phyloP scores from a whole-genome alignment of 176 grass and related monocot species.

The Ampelocalamus luodianensis region DNA sequence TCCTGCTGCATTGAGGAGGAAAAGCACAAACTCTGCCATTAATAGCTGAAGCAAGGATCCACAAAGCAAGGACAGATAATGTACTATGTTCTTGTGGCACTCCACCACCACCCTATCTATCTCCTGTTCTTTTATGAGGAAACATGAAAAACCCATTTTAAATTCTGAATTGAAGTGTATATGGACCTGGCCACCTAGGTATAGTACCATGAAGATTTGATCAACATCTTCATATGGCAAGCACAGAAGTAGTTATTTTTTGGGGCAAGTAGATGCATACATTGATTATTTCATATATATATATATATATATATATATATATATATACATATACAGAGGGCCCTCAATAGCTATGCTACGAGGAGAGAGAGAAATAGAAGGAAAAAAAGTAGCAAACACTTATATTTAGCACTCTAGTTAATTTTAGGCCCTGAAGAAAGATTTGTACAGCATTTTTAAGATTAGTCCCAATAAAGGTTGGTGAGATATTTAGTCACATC shows the following conservation, averaged over 20 bases:
- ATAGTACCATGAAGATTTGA: constrained; percentile 41
- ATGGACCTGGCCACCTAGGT: background rate
- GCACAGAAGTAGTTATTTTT: background rate
- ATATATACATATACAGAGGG: background rate
- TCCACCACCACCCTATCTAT: constrained; percentile 11
- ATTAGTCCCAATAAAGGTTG: constrained; percentile 40
- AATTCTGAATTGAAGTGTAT: constrained; percentile 10
- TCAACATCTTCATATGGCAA: constrained; percentile 31
- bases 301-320: constrained; percentile 21
- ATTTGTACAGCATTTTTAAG: background rate
- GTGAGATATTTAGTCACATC: constrained; percentile 48
- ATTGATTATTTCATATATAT: constrained; percentile 32
- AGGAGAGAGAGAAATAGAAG: background rate
- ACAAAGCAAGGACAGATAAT: constrained; percentile 46
- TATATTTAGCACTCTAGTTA: constrained; percentile 32
- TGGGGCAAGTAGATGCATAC: background rate
- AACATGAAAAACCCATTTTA: constrained; percentile 22
- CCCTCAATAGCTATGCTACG: background rate
- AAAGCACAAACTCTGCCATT: constrained; percentile 42
- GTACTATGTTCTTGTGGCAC: constrained; percentile 37
- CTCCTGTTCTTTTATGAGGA: constrained; percentile 33
- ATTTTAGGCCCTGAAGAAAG: constrained; percentile 7
- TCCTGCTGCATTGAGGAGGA: constrained; percentile 52
- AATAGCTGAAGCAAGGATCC: constrained; percentile 49
- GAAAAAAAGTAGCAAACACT: constrained; percentile 7